Evolutionary conservation across 306 rosid species (phyloP).

Genomic region (Vicia faba): DNA sequence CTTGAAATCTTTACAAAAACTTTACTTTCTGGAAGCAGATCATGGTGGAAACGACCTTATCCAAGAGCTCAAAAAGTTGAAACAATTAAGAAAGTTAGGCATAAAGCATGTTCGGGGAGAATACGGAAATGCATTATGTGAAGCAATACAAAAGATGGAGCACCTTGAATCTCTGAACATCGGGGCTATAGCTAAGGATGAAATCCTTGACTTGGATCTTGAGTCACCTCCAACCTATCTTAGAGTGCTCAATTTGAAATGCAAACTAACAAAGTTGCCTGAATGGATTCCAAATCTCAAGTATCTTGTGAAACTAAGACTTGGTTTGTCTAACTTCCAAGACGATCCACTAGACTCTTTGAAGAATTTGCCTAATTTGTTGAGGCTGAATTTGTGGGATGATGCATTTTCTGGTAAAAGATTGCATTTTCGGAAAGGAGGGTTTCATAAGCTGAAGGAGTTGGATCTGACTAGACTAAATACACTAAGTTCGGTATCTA

Average conservation of each 20-base stretch:
- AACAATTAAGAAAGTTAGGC: conserved; percentile 38
- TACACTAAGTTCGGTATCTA: not conserved
- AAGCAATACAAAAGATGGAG: conserved; percentile 31
- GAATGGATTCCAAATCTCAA: conserved; percentile 34
- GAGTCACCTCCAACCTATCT: conserved; percentile 1
- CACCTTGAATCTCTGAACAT: conserved; percentile 28
- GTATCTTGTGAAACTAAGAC: conserved; percentile 25
- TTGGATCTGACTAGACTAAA: conserved; percentile 19
- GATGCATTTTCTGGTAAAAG: conserved; percentile 7
- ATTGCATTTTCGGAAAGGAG: conserved; percentile 16
- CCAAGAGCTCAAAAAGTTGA: conserved; percentile 30
- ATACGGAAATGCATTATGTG: conserved; percentile 27
- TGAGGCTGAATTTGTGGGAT: conserved; percentile 22
- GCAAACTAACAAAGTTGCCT: conserved; percentile 25
- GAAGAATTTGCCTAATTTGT: conserved; percentile 30
- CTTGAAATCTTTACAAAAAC: conserved; percentile 33
- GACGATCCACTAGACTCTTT: conserved; percentile 24
- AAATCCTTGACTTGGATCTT: conserved; percentile 30
- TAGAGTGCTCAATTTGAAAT: conserved; percentile 4
- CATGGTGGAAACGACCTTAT: conserved; percentile 24
- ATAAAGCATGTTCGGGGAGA: not conserved
- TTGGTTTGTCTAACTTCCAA: conserved; percentile 23
- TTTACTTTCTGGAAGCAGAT: conserved; percentile 33
- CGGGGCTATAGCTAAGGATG: not conserved
- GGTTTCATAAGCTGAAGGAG: conserved; percentile 20